Percentiles rank a stretch among this genome's conserved stretches.
Conservation (phyloP, 208 protist genomes). For the Vickermania ingenoplastis region DNA sequence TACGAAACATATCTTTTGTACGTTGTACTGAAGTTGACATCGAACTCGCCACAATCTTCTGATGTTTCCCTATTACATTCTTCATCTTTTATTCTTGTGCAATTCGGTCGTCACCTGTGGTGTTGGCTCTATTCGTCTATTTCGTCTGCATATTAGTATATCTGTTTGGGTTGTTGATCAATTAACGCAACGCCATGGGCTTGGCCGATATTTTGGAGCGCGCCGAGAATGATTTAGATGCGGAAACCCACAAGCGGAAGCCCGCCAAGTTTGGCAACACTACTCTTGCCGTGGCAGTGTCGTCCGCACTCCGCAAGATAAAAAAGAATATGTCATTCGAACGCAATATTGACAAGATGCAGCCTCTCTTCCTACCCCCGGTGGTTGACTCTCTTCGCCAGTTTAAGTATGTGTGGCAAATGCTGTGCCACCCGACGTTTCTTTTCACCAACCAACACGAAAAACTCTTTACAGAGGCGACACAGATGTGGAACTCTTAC, state of each 20-base stretch:
- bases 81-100: too few species aligned
- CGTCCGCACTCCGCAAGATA: not conserved
- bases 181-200: too few species aligned
- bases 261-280: not conserved
- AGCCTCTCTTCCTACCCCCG: not conserved
- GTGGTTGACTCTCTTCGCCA: not conserved
- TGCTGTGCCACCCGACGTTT: not conserved
- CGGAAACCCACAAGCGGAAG: not conserved
- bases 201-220: not conserved
- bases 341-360: not conserved
- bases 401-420: not conserved
- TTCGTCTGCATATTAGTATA: too few species aligned
- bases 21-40: too few species aligned
- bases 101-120: too few species aligned
- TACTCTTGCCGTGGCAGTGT: not conserved
- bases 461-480: not conserved
- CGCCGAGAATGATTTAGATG: not conserved
- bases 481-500: not conserved
- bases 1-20: too few species aligned
- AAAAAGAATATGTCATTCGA: conserved; percentile 1
- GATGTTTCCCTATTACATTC: too few species aligned
- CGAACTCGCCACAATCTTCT: too few species aligned
- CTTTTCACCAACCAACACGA: not conserved
- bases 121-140: too few species aligned
- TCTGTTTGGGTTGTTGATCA: too few species aligned